A percentile compares a stretch with the other conserved stretches of the same genome.
These are phyloP conservation scores for Recurvomyces mirabilis DNA, from an alignment of 495 filamentous ascomycete species.

Conservation along the genomic window DNA sequence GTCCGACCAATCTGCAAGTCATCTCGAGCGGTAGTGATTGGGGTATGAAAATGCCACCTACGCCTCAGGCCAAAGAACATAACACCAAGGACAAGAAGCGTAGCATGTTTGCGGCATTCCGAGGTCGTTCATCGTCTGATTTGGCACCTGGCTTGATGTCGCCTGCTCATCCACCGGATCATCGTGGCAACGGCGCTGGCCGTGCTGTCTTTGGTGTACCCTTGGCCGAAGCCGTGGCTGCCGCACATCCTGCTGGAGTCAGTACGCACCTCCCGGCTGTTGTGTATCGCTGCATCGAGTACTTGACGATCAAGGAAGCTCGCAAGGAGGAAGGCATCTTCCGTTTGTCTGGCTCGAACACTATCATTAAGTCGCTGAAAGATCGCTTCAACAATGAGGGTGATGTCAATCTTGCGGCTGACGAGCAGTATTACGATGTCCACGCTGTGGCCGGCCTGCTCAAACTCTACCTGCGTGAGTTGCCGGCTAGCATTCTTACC, in stretches of 20 bases:
- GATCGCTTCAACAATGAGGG: constrained; percentile 91
- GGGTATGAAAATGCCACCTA: constrained; percentile 56
- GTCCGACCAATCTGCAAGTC: constrained; percentile 69
- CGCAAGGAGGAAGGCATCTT: constrained; percentile 89
- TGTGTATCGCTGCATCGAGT: constrained; percentile 92
- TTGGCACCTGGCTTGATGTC: constrained; percentile 27
- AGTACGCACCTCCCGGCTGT: constrained; percentile 77
- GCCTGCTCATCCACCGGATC: constrained; percentile 4
- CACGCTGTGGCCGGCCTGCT: constrained; percentile 91
- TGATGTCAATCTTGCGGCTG: constrained; percentile 72
- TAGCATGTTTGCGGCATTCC: constrained; percentile 84
- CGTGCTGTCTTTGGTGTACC: constrained; percentile 79
- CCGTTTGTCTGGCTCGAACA: constrained; percentile 84
- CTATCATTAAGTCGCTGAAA: constrained; percentile 79
- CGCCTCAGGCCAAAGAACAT: constrained; percentile 48
- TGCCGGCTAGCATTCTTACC: constrained; percentile 83
- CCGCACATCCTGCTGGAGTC: constrained; percentile 59
- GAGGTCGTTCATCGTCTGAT: constrained; percentile 54
- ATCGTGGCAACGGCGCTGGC: constrained; percentile 39
- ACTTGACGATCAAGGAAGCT: constrained; percentile 74
- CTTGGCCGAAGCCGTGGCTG: constrained; percentile 74
- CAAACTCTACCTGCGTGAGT: constrained; percentile 86
- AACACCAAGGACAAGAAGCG: constrained; percentile 73
- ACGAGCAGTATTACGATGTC: constrained; percentile 83
- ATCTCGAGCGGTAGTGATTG: constrained; percentile 81